phyloP scores from a whole-genome alignment of 2,329 filamentous ascomycete species.

The Epichloe festucae region DNA sequence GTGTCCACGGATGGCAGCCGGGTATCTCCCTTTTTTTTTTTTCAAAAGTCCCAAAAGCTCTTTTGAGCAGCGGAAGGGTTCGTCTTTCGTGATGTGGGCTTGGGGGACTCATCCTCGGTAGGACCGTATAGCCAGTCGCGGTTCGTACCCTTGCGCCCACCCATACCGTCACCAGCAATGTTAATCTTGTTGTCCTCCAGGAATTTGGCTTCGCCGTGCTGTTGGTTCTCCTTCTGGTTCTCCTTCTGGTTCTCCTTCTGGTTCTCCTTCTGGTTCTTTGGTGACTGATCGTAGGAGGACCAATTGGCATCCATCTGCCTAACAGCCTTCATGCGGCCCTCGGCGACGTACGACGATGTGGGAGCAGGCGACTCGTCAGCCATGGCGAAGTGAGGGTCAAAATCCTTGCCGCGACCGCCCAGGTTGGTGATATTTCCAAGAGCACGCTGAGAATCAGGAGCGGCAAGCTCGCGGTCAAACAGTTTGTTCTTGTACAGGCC shows the following conservation, averaged over 20 bases:
- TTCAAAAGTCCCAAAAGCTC: constrained; percentile 36
- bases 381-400: constrained; percentile 66
- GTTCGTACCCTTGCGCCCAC: constrained; percentile 40
- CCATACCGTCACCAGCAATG: constrained; percentile 54
- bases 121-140: constrained; percentile 47
- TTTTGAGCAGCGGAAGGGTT: constrained; percentile 10
- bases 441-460: constrained; percentile 28
- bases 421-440: constrained; percentile 60
- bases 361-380: constrained; percentile 50
- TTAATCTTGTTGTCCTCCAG: constrained; percentile 25
- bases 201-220: constrained; percentile 36
- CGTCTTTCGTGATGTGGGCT: constrained; percentile 23
- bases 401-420: constrained; percentile 61
- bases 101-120: constrained; percentile 29
- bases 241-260: constrained; percentile 46
- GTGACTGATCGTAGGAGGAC: constrained; percentile 42
- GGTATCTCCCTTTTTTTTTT: neutral
- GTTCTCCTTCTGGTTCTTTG: constrained; percentile 26
- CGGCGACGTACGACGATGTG: constrained; percentile 27
- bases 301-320: constrained; percentile 61
- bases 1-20: neutral
- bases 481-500: constrained; percentile 66
- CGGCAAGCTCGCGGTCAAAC: constrained; percentile 43
- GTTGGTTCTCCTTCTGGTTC: constrained; percentile 41
- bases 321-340: constrained; percentile 54